phyloP scores from a whole-genome alignment of 768 basidiomycete genomes.

The Tulasnella sp. region DNA sequence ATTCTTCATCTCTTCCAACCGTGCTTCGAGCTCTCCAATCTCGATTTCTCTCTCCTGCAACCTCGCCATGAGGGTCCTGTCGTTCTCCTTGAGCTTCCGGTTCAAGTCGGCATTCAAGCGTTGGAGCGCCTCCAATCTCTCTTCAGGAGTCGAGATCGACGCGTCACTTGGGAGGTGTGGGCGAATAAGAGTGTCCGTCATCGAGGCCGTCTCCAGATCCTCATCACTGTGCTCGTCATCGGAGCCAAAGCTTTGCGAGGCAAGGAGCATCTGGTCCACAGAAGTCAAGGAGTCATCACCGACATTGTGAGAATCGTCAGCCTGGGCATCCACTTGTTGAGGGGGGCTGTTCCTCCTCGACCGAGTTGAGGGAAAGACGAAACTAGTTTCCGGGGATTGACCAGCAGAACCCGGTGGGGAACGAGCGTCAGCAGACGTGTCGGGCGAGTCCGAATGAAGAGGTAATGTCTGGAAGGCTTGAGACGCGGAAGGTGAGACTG shows the following conservation, averaged over 20 bases:
- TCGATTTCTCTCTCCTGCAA: constrained; percentile 74
- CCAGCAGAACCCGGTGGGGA: not conserved
- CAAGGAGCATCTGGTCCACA: constrained; percentile 6
- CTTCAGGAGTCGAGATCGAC: constrained; percentile 13
- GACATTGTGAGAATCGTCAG: not conserved
- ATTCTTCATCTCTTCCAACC: constrained; percentile 65
- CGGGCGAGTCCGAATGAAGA: not conserved
- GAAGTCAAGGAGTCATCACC: constrained; percentile 12
- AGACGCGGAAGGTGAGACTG: not conserved
- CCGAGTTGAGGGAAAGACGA: not conserved
- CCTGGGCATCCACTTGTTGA: not conserved
- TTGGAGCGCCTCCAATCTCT: constrained; percentile 54
- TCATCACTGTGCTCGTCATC: not conserved
- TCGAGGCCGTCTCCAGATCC: constrained; percentile 9
- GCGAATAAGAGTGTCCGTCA: not conserved
- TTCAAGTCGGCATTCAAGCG: constrained; percentile 67
- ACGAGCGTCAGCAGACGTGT: not conserved
- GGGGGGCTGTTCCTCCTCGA: not conserved
- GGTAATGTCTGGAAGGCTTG: not conserved
- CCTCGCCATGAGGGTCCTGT: constrained; percentile 56
- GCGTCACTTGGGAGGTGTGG: not conserved
- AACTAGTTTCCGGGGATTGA: not conserved
- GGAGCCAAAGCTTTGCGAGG: not conserved
- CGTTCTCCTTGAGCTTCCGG: constrained; percentile 66
- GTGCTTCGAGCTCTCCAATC: constrained; percentile 67